A percentile compares a stretch with the other conserved stretches of the same genome.
phyloP scores from a whole-genome alignment of 1,284 basidiomycete species.

The Inonotus hispidus region DNA sequence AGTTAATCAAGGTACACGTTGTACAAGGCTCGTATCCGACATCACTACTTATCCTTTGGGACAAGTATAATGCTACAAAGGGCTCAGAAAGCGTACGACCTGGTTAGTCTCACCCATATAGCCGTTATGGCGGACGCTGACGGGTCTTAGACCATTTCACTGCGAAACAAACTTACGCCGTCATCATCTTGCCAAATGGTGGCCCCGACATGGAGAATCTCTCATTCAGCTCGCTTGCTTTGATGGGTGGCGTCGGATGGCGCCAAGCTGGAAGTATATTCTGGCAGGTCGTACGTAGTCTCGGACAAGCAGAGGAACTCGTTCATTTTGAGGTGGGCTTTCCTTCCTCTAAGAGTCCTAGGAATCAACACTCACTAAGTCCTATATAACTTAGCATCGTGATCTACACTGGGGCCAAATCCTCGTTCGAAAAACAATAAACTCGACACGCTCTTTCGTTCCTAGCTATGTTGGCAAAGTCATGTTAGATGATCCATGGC shows the following conservation, averaged over 20 bases:
- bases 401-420: conserved; percentile 99
- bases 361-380: background rate
- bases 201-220: conserved; percentile 87
- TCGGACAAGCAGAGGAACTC: conserved; percentile 74
- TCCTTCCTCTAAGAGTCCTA: conserved; percentile 6
- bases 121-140: background rate
- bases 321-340: conserved; percentile 78
- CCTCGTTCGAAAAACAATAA: conserved; percentile 57
- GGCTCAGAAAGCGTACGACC: conserved; percentile 86
- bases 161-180: conserved; percentile 74
- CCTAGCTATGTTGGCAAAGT: conserved; percentile 30
- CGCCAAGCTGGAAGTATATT: conserved; percentile 82
- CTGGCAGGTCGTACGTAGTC: conserved; percentile 80
- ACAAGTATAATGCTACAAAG: conserved; percentile 64
- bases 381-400: conserved; percentile 63
- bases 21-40: conserved; percentile 84
- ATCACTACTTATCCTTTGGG: conserved; percentile 78
- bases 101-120: conserved; percentile 42
- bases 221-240: conserved; percentile 44
- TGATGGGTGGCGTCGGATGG: conserved; percentile 60
- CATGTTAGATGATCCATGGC: conserved; percentile 52
- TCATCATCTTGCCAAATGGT: conserved; percentile 86
- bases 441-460: conserved; percentile 27
- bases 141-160: conserved; percentile 51
- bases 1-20: conserved; percentile 73